These are phyloP conservation scores for Pelargonium hybrid DNA, from an alignment of 441 rosid species.

Conservation along the genomic window DNA sequence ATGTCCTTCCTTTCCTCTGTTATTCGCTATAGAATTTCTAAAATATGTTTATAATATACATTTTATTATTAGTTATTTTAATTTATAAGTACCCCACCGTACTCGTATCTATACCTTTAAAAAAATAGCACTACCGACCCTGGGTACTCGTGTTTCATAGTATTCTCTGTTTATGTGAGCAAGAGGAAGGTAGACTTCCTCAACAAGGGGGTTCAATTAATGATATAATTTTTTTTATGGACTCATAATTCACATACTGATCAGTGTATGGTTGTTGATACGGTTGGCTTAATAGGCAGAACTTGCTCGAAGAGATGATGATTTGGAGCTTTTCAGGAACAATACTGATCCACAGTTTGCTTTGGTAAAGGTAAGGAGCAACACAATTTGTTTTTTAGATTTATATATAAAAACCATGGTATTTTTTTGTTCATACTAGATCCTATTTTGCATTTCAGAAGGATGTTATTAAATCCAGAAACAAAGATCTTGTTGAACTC, in stretches of 20 bases:
- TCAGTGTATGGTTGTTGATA: background rate
- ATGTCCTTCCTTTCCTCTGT: no score
- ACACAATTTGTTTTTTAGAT: background rate
- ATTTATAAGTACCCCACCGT: no score
- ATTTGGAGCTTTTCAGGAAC: slow-evolving; percentile 52
- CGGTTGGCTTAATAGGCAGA: slow-evolving; percentile 53
- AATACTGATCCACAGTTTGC: slow-evolving; percentile 65
- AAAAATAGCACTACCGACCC: background rate
- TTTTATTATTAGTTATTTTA: no score
- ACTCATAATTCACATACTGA: background rate
- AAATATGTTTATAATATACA: no score
- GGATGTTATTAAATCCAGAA: slow-evolving; percentile 90
- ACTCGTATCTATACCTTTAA: no score
- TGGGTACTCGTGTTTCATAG: background rate
- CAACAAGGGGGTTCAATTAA: background rate
- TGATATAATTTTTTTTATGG: background rate
- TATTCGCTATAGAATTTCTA: no score
- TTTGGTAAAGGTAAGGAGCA: slow-evolving; percentile 48
- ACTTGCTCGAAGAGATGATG: slow-evolving; percentile 59
- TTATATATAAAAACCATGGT: background rate
- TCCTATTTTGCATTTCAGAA: slow-evolving; percentile 41
- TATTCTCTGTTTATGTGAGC: no score
- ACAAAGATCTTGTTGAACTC: slow-evolving; percentile 79
- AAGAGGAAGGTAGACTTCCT: no score
- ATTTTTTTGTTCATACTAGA: slow-evolving; percentile 12